phyloP scores from a whole-genome alignment of 345 rosid genomes.

The Noccaea bulbosa region DNA sequence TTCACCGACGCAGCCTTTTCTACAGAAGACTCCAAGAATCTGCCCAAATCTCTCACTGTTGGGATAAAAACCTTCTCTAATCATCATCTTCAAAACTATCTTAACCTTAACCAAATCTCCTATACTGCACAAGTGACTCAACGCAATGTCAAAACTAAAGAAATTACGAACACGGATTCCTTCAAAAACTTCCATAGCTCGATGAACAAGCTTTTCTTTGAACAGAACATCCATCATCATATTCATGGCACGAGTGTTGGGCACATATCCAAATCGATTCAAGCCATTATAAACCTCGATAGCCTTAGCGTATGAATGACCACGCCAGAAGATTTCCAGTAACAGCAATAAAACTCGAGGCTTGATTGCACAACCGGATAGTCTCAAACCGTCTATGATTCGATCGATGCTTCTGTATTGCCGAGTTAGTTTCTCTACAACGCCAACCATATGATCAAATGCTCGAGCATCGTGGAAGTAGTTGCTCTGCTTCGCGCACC shows the following conservation, averaged over 20 bases:
- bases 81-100: conserved; percentile 54
- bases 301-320: conserved; percentile 55
- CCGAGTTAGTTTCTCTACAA: conserved; percentile 48
- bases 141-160: conserved; percentile 61
- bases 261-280: conserved; percentile 55
- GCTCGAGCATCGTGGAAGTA: conserved; percentile 59
- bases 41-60: conserved; percentile 56
- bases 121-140: conserved; percentile 61
- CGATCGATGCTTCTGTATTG: conserved; percentile 42
- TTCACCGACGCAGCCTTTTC: conserved; percentile 45
- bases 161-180: conserved; percentile 55
- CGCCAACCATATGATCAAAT: conserved; percentile 57
- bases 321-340: conserved; percentile 77
- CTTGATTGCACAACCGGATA: conserved; percentile 51
- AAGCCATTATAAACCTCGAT: conserved; percentile 57
- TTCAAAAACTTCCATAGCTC: conserved; percentile 51
- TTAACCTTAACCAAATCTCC: conserved; percentile 46
- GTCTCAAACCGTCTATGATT: conserved; percentile 50
- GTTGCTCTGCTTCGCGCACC: conserved; percentile 59
- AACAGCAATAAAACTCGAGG: conserved; percentile 59
- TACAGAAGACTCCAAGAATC: conserved; percentile 58
- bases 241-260: conserved; percentile 64
- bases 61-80: conserved; percentile 62
- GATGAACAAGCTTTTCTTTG: conserved; percentile 46
- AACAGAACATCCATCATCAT: conserved; percentile 66